Evolutionary conservation across 1,284 basidiomycete species (phyloP).

Genomic region (Ganoderma lingzhi): DNA sequence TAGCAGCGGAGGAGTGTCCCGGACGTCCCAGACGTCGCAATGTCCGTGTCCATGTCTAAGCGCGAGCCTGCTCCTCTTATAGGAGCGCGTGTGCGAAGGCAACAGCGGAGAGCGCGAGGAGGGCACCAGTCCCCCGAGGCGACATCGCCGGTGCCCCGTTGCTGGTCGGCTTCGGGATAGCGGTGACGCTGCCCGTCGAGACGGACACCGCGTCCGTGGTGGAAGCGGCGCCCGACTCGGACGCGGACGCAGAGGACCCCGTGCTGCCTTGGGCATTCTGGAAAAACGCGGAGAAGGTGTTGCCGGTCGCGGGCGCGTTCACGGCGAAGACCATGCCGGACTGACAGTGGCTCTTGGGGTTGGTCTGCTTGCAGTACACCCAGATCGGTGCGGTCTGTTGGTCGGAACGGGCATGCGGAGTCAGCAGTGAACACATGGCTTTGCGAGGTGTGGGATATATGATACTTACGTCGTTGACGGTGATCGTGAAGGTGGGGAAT

Average conservation of each 20-base stretch:
- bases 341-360: conserved; percentile 58
- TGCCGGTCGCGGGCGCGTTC: conserved; percentile 63
- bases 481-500: conserved; percentile 63
- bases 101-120: conserved; percentile 17
- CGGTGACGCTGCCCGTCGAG: conserved; percentile 13
- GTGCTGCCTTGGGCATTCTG: conserved; percentile 40
- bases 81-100: conserved; percentile 7
- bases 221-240: conserved; percentile 5
- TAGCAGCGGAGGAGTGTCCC: background rate
- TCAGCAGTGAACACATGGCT: conserved; percentile 10
- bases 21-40: conserved; percentile 9
- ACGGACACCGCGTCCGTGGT: conserved; percentile 17
- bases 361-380: conserved; percentile 68
- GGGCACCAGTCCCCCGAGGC: conserved; percentile 14
- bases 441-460: conserved; percentile 13
- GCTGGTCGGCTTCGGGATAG: background rate
- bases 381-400: conserved; percentile 58
- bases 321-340: conserved; percentile 72
- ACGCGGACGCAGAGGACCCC: conserved; percentile 9
- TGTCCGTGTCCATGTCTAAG: background rate
- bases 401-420: background rate
- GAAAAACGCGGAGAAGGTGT: conserved; percentile 66
- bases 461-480: conserved; percentile 58
- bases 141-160: conserved; percentile 12
- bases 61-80: background rate